phyloP scores from a whole-genome alignment of 1,284 basidiomycete species.

The Prillingera fragicola region DNA sequence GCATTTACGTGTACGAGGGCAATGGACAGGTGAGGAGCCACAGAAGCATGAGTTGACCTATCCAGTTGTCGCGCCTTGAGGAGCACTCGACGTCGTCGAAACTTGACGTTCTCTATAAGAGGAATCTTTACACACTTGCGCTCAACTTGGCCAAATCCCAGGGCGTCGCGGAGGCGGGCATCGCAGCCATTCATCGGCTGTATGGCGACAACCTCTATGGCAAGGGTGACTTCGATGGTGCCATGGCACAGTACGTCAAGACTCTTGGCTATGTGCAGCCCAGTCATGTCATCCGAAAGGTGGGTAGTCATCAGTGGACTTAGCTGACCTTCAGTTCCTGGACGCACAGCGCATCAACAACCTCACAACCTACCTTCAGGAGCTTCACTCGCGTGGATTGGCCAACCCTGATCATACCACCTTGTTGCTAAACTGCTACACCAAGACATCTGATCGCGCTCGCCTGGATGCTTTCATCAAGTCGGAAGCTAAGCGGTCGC shows the following conservation, averaged over 20 bases:
- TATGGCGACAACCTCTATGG: constrained; percentile 89
- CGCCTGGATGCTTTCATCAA: constrained; percentile 90
- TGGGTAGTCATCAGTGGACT: constrained; percentile 33
- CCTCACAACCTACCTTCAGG: constrained; percentile 91
- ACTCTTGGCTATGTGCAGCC: constrained; percentile 86
- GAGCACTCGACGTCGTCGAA: constrained; percentile 76
- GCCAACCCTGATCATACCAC: constrained; percentile 98
- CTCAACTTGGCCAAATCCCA: constrained; percentile 66
- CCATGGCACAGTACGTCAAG: constrained; percentile 85
- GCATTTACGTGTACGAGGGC: constrained; percentile 68
- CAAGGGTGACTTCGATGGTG: constrained; percentile 87
- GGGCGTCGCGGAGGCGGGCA: constrained; percentile 60
- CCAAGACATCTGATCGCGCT: constrained; percentile 86
- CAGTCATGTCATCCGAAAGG: constrained; percentile 95
- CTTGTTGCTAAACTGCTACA: constrained; percentile 89
- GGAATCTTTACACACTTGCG: constrained; percentile 68
- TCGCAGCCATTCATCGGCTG: constrained; percentile 78
- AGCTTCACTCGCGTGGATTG: constrained; percentile 78
- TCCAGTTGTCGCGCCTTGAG: constrained; percentile 62
- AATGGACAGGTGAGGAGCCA: constrained; percentile 60
- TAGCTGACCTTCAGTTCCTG: constrained; percentile 64
- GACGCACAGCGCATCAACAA: constrained; percentile 94
- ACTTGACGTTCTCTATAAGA: constrained; percentile 72
- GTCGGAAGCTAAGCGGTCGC: constrained; percentile 58
- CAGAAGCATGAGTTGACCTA: background rate